phyloP scores from a whole-genome alignment of 2,329 filamentous ascomycete species.

The Anisogramma anomala region DNA sequence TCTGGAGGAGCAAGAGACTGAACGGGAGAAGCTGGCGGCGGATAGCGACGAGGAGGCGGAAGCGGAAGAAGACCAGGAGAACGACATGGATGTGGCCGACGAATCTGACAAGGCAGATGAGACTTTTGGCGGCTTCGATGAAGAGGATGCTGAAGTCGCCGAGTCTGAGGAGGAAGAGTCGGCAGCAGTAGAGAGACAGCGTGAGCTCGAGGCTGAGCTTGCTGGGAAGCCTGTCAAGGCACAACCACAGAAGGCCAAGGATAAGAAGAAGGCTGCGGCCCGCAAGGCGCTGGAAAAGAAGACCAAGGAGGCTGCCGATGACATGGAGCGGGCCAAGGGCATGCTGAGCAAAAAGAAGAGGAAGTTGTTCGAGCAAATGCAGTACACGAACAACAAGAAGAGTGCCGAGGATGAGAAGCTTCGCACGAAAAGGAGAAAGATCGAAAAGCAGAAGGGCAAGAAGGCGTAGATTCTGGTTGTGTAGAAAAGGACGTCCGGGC shows the following conservation, averaged over 20 bases:
- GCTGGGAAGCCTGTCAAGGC: slow-evolving; percentile 52
- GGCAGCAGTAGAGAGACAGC: slow-evolving; percentile 61
- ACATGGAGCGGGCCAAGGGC: slow-evolving; percentile 85
- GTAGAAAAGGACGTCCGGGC: too few species aligned
- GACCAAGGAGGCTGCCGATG: slow-evolving; percentile 67
- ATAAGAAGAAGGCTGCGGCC: slow-evolving; percentile 56
- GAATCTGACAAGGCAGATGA: slow-evolving; percentile 35
- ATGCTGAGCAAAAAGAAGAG: slow-evolving; percentile 98
- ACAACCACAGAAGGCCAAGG: slow-evolving; percentile 40
- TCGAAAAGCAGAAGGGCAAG: slow-evolving; percentile 55
- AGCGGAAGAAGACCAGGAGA: slow-evolving; percentile 31
- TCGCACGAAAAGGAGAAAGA: slow-evolving; percentile 76
- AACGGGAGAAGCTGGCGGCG: slow-evolving; percentile 64
- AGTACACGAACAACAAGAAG: slow-evolving; percentile 88
- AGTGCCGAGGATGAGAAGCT: slow-evolving; percentile 81
- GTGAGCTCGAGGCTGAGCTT: slow-evolving; percentile 86
- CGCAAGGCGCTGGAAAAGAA: slow-evolving; percentile 59
- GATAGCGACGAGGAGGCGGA: slow-evolving; percentile 37
- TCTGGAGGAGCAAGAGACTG: slow-evolving; percentile 77
- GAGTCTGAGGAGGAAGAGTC: slow-evolving; percentile 46
- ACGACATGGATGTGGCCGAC: slow-evolving; percentile 37
- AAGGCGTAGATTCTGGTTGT: slow-evolving; percentile 19
- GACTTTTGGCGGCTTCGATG: slow-evolving; percentile 40
- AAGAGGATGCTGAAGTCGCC: slow-evolving; percentile 33
- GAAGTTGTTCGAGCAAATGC: slow-evolving; percentile 95